A percentile compares a stretch with the other conserved stretches of the same genome.
These are phyloP conservation scores for Tulasnella sp. DNA, from an alignment of 768 basidiomycete genomes.

Conservation along the genomic window DNA sequence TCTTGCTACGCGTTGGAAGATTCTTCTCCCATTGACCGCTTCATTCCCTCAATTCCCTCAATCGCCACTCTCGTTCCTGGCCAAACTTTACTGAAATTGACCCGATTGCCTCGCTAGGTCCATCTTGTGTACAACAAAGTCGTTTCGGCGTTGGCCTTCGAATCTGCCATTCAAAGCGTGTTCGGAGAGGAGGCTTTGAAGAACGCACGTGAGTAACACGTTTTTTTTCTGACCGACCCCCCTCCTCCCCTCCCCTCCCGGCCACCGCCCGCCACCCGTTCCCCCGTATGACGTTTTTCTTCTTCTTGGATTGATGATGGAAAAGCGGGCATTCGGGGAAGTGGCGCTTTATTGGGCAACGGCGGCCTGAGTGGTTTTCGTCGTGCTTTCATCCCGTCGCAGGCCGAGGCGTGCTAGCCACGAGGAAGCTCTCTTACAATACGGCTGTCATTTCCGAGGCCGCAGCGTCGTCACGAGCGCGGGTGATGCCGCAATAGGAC, in stretches of 20 bases:
- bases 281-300: background rate
- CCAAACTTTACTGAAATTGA: background rate
- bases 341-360: background rate
- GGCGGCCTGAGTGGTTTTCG: background rate
- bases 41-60: background rate
- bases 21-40: background rate
- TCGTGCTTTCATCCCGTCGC: background rate
- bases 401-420: background rate
- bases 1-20: background rate
- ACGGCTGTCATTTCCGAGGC: background rate
- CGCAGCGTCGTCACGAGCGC: background rate
- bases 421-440: constrained; percentile 4
- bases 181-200: constrained; percentile 74
- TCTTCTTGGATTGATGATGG: background rate
- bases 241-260: background rate
- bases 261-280: background rate
- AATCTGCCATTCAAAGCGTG: constrained; percentile 65
- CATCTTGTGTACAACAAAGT: constrained; percentile 78
- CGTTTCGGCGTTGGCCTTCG: constrained; percentile 84
- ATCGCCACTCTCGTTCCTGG: background rate
- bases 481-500: background rate
- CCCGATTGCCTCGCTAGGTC: constrained; percentile 29
- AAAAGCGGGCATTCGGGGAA: background rate
- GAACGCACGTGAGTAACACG: constrained; percentile 57
- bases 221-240: background rate